Evolutionary conservation across 495 filamentous ascomycete species (phyloP), one percentile per base, ranked within the genome.

Genomic region (Hypoxylon lenormandii): DNA sequence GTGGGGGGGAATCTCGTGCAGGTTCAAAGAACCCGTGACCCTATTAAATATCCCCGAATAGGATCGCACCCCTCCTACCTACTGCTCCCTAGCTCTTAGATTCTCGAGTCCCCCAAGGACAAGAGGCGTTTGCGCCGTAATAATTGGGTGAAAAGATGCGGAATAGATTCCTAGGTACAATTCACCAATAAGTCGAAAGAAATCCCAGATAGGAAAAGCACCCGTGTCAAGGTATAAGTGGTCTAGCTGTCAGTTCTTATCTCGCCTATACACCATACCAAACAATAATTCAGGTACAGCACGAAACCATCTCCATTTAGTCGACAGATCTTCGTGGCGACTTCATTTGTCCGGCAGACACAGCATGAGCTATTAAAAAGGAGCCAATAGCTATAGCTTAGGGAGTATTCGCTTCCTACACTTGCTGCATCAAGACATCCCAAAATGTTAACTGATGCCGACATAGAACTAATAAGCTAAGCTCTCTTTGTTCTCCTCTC

Each of bases 181-280:
- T 5, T 45, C 42, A 19, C 42, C 42, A 45, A 45, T 45, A 10
- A 16, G 6, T 42, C 15, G 21, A n/a, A 12, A 43, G 33, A 50
- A 42, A 42, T 42, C 38, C 38, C 13, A 43, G 48, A 62, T 23
- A 46, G n/a, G 21, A 13, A 4, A 50, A 6, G 30, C 11, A 43
- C 48, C 55, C 60, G 66, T 64, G 60, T 70, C 66, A 21, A 37
- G 47, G 59, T 61, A n/a, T 65, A 47, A 70, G 55, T 70, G 66
- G 66, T 49, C 19, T 16, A 21, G 12, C 47, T 33, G 43, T 10
- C 4, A 37, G 8, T 4, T 50, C 65, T 55, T 67, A 16, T 67
- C 50, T 69, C 42, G 48, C 54, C n/a, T n/a, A n/a, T n/a, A n/a
- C n/a, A n/a, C n/a, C 36, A 22, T 30, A 23, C 28, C 16, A 15